phyloP scores from a whole-genome alignment of 345 rosid genomes.

The Cochlearia excelsa region DNA sequence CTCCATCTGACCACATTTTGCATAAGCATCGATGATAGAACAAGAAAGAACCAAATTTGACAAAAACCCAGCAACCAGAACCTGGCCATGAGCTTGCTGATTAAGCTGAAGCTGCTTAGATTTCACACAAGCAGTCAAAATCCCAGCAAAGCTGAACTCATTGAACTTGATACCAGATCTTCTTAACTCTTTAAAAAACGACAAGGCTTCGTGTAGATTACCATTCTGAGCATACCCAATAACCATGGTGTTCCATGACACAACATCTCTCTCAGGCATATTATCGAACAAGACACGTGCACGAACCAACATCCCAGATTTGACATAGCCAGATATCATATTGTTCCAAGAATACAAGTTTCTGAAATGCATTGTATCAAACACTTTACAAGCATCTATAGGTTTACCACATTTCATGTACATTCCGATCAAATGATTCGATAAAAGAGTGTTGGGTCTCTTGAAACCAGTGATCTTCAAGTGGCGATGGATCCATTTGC shows the following conservation, averaged over 20 bases:
- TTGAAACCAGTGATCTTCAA: slow-evolving; percentile 60
- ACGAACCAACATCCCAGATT: slow-evolving; percentile 53
- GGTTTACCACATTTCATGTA: slow-evolving; percentile 49
- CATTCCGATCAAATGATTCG: slow-evolving; percentile 57
- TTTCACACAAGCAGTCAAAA: slow-evolving; percentile 62
- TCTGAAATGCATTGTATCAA: slow-evolving; percentile 54
- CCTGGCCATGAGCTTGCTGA: slow-evolving; percentile 77
- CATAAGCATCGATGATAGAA: slow-evolving; percentile 58
- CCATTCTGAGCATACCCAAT: slow-evolving; percentile 57
- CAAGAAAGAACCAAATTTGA: slow-evolving; percentile 59
- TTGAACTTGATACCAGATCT: slow-evolving; percentile 48
- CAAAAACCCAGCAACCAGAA: slow-evolving; percentile 55
- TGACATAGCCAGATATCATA: slow-evolving; percentile 66
- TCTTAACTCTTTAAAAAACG: slow-evolving; percentile 57
- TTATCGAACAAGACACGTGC: slow-evolving; percentile 63
- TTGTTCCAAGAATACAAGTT: slow-evolving; percentile 70
- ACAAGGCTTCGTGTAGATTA: slow-evolving; percentile 38
- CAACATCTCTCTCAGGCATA: slow-evolving; percentile 69
- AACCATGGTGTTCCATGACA: slow-evolving; percentile 83
- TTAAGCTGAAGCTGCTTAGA: slow-evolving; percentile 41
- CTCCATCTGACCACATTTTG: slow-evolving; percentile 58
- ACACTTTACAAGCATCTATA: slow-evolving; percentile 51
- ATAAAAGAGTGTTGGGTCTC: slow-evolving; percentile 47
- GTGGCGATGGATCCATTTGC: slow-evolving; percentile 75
- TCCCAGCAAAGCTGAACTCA: slow-evolving; percentile 63